Evolutionary conservation across 441 rosid genomes (phyloP).

Genomic region (Dalechampia spathulata): DNA sequence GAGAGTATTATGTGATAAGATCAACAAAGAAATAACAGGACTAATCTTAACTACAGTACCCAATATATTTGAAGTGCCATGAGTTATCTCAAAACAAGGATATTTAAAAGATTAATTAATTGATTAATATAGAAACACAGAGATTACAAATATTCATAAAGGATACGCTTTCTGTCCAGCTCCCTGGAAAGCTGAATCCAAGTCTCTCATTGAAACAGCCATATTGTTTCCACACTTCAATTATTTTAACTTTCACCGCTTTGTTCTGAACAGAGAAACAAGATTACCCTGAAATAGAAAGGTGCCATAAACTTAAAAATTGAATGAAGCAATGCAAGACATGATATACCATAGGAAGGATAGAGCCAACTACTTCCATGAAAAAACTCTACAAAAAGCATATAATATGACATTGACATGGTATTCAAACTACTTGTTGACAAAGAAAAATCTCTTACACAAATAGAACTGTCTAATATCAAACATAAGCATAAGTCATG

Average conservation of each 20-base stretch:
- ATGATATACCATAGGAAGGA: conserved; percentile 3
- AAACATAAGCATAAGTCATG: background rate
- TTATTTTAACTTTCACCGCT: conserved; percentile 25
- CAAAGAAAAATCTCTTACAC: background rate
- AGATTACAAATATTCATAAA: conserved; percentile 15
- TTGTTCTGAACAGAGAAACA: conserved; percentile 18
- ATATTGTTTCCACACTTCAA: conserved; percentile 34
- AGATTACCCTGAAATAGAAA: conserved; percentile 33
- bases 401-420: background rate
- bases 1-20: conserved; percentile 18
- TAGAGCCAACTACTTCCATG: conserved; percentile 8
- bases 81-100: background rate
- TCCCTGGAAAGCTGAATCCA: conserved; percentile 94
- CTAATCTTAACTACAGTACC: conserved; percentile 10
- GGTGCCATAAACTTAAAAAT: conserved; percentile 6
- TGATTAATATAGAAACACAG: background rate
- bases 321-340: background rate
- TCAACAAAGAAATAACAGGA: conserved; percentile 4
- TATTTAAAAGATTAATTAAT: background rate
- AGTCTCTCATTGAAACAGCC: conserved; percentile 92
- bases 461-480: background rate
- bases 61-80: background rate
- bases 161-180: conserved; percentile 97
- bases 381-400: conserved; percentile 4
- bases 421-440: conserved; percentile 1